Percentiles rank a stretch among this genome's conserved stretches.
Conservation (phyloP, 495 filamentous ascomycete species). For the Penicillium mononematosum region DNA sequence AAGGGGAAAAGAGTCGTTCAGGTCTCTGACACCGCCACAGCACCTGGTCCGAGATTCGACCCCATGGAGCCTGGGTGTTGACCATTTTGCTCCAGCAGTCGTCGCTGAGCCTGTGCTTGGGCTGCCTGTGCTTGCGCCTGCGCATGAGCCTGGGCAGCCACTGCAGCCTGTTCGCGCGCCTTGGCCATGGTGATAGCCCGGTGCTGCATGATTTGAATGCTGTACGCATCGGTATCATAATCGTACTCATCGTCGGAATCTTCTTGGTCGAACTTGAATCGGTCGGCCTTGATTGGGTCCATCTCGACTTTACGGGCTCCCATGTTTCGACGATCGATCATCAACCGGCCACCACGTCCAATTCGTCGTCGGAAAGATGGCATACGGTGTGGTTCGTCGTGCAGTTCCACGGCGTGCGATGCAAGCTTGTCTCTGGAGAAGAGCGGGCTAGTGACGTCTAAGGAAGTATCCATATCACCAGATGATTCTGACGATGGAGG, state of each 20-base stretch:
- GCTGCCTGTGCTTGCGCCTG: conserved; percentile 48
- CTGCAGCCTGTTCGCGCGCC: conserved; percentile 45
- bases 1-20: conserved; percentile 33
- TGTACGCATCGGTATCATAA: conserved; percentile 70
- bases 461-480: conserved; percentile 51
- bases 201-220: conserved; percentile 68
- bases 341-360: conserved; percentile 74
- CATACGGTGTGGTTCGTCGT: conserved; percentile 47
- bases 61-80: conserved; percentile 21
- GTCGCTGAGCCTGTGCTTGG: conserved; percentile 38
- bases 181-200: conserved; percentile 63
- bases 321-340: conserved; percentile 70
- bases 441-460: conserved; percentile 42
- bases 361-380: conserved; percentile 67
- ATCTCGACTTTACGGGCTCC: conserved; percentile 51
- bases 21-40: conserved; percentile 34
- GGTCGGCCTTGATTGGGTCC: conserved; percentile 58
- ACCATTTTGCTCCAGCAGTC: conserved; percentile 43
- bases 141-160: conserved; percentile 48
- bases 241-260: conserved; percentile 68
- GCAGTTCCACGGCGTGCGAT: conserved; percentile 45
- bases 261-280: conserved; percentile 77
- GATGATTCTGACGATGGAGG: conserved; percentile 79
- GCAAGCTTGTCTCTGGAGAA: conserved; percentile 51
- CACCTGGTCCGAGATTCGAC: conserved; percentile 34